phyloP scores from a whole-genome alignment of 345 rosid species.

The Acer negundo region DNA sequence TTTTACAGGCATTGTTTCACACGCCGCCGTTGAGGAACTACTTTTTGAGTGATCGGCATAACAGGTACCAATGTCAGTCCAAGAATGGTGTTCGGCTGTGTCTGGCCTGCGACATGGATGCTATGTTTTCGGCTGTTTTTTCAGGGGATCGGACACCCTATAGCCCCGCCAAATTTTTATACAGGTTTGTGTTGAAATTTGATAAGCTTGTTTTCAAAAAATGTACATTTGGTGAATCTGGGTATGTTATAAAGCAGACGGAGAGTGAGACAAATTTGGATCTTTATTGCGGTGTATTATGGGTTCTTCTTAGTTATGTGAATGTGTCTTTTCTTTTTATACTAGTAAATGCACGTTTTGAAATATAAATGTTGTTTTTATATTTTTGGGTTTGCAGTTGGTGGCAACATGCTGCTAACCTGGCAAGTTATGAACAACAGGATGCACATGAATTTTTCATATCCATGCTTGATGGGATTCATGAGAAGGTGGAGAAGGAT shows the following conservation, averaged over 20 bases:
- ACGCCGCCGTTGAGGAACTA: constrained; percentile 59
- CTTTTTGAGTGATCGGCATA: constrained; percentile 58
- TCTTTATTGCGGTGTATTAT: neutral
- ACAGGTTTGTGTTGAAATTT: constrained; percentile 38
- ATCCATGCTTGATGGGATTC: constrained; percentile 70
- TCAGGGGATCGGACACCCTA: constrained; percentile 60
- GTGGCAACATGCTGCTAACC: constrained; percentile 69
- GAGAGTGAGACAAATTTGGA: neutral
- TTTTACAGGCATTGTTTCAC: constrained; percentile 63
- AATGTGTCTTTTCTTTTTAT: neutral
- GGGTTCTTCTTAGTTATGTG: neutral
- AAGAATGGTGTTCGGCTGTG: constrained; percentile 38
- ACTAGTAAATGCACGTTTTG: neutral
- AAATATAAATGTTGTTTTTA: constrained; percentile 2
- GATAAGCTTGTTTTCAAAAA: neutral
- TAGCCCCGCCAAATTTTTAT: constrained; percentile 63
- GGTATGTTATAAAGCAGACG: neutral
- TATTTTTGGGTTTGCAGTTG: constrained; percentile 42
- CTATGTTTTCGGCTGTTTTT: constrained; percentile 49
- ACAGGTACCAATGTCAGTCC: constrained; percentile 46
- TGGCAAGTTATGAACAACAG: constrained; percentile 72
- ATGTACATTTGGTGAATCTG: neutral
- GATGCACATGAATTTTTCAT: constrained; percentile 76
- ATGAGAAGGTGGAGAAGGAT: constrained; percentile 63
- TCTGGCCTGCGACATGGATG: constrained; percentile 63